Evolutionary conservation across 768 basidiomycete species (phyloP).

Genomic region (Russula ochroleuca): DNA sequence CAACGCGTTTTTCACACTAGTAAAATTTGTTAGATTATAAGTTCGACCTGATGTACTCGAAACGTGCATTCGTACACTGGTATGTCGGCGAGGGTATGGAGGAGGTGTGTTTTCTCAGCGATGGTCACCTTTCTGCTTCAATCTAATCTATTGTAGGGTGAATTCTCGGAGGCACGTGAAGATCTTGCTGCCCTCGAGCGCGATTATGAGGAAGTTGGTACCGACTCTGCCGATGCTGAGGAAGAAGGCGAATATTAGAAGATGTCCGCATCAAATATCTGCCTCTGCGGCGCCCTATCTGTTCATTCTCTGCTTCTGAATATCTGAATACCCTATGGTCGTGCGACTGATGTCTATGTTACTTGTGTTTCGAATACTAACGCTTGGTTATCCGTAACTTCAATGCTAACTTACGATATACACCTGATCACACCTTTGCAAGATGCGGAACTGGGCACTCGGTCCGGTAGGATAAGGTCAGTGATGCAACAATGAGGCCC

Average conservation of each 20-base stretch:
- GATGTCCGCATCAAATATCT: slow-evolving; percentile 5
- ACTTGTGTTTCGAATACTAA: slow-evolving; percentile 27
- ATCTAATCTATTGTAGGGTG: slow-evolving; percentile 51
- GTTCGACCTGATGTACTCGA: slow-evolving; percentile 97
- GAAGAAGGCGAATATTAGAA: slow-evolving; percentile 58
- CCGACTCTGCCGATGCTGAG: slow-evolving; percentile 69
- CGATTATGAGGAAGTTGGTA: slow-evolving; percentile 88
- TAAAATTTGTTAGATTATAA: slow-evolving; percentile 67
- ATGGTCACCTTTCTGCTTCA: slow-evolving; percentile 1
- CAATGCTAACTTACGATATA: slow-evolving; percentile 26
- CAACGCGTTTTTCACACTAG: slow-evolving; percentile 13
- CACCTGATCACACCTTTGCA: background rate
- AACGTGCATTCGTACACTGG: slow-evolving; percentile 89
- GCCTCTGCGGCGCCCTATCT: background rate
- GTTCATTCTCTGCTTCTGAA: slow-evolving; percentile 13
- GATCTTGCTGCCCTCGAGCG: slow-evolving; percentile 97
- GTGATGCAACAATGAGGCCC: too few species aligned
- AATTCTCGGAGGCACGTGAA: slow-evolving; percentile 97
- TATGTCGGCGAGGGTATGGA: slow-evolving; percentile 99
- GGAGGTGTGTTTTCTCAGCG: slow-evolving; percentile 50
- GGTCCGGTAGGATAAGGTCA: background rate
- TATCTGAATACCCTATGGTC: slow-evolving; percentile 18
- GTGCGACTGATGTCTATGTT: slow-evolving; percentile 20
- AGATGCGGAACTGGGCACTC: background rate
- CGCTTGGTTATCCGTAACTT: slow-evolving; percentile 26